Conservation (phyloP, 768 basidiomycete species). For the Amanita muscaria region DNA sequence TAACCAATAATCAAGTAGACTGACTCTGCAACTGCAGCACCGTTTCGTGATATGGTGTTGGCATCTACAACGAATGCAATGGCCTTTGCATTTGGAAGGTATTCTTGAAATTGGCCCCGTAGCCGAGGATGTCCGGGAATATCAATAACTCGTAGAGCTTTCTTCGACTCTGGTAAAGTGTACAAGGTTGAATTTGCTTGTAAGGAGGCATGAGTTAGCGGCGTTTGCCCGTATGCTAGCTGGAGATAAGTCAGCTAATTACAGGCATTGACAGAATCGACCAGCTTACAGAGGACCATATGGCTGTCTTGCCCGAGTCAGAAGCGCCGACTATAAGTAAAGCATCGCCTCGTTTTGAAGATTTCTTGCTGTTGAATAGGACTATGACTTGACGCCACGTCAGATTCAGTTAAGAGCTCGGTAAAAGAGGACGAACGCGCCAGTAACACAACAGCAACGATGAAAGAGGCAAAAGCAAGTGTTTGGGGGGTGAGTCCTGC, state of each 20-base stretch:
- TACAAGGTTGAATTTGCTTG: conserved; percentile 57
- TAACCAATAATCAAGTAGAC: conserved; percentile 20
- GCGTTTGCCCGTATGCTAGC: conserved; percentile 56
- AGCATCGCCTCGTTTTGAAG: conserved; percentile 43
- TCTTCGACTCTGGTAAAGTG: conserved; percentile 31
- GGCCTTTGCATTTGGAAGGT: conserved; percentile 52
- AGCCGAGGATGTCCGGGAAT: conserved; percentile 83
- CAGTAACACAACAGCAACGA: conserved; percentile 33
- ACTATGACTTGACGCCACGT: conserved; percentile 29
- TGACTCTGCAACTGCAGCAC: conserved; percentile 70
- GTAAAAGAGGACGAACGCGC: conserved; percentile 2
- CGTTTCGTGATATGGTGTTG: conserved; percentile 70
- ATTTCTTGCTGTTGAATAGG: conserved; percentile 34
- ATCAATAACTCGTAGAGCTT: conserved; percentile 52
- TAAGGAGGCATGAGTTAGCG: conserved; percentile 69
- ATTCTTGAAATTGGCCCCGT: conserved; percentile 61
- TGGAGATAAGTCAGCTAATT: conserved; percentile 19
- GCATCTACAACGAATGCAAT: conserved; percentile 77
- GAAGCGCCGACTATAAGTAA: conserved; percentile 69
- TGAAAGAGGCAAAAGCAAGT: conserved; percentile 33
- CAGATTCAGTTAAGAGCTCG: not conserved
- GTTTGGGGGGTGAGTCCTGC: conserved; percentile 30
- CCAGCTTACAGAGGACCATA: conserved; percentile 57
- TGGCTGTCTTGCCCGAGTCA: conserved; percentile 76
- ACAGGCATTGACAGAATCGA: not conserved